Base-by-base conservation (phyloP, 202 grass and related monocot genomes). In the Schoenoplectus triqueter region DNA sequence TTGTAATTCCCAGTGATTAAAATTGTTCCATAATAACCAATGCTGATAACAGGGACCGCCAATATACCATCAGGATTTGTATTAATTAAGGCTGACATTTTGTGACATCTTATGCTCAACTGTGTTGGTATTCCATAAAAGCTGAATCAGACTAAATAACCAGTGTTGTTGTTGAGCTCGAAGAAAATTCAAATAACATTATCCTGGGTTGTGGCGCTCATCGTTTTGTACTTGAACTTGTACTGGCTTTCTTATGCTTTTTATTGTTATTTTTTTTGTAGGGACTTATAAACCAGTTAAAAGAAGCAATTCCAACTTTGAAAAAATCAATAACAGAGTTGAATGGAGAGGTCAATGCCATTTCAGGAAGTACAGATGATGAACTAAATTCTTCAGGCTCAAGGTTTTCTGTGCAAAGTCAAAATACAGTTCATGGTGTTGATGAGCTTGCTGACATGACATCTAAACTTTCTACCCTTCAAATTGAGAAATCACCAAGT, bases 221-320 rank as follows among this genome's bases (percentile, higher is more conserved):
- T 78, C 14, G n/a, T 61, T 78, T 55, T 78, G 7, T 56, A 31
- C 21, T 60, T 79, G 2, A 4, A n/a, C 69, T 82, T 80, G 80
- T 69, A 93, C 61, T 84, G 54, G 63, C 83, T 84, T 0, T 82
- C 72, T 83, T 44, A 87, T 85, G 78, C 50, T 86, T 73, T 15
- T 69, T 80, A 63, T 83, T 80, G 31, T 68, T 42, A 65, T 31
- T 19, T 86, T 84, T 89, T 80, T 39, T 73, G 4, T 70, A 99
- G 97, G 97, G 97, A 46, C 89, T 99, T 87, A 94, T 96, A 84
- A 92, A 92, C 90, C 97, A 99, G 92, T 87, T 99, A 63, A 99
- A 97, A 79, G 93, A 99, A 87, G 87, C 93, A 80, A 91, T 99
- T 87, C 97, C 97, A 18, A 78, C 90, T 82, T 92, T 99, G 90